Conservation (phyloP, 2,329 filamentous ascomycete species). For the Raffaelea ambrosiae region DNA sequence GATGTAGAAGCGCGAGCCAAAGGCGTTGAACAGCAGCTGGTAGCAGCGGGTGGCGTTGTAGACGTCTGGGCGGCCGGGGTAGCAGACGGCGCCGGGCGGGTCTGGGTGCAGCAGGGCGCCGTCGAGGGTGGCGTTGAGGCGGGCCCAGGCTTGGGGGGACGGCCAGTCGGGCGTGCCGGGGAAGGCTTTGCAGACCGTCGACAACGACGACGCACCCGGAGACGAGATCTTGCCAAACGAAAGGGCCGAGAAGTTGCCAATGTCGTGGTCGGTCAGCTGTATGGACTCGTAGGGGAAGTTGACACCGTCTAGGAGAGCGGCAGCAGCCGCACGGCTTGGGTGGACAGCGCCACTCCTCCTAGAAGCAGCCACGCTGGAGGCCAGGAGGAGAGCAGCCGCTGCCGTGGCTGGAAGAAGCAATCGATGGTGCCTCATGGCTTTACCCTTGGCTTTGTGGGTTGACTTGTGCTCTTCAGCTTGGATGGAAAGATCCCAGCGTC, state of each 20-base stretch:
- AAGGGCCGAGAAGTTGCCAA: slow-evolving; percentile 22
- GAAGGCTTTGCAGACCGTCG: slow-evolving; percentile 18
- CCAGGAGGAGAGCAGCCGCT: too few relatives aligned
- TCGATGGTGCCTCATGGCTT: too few relatives aligned
- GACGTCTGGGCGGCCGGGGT: slow-evolving; percentile 15
- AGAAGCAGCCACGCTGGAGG: too few relatives aligned
- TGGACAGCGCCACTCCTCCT: too few relatives aligned
- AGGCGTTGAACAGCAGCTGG: slow-evolving; percentile 17
- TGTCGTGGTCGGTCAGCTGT: slow-evolving; percentile 20
- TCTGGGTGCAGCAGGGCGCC: slow-evolving; percentile 24
- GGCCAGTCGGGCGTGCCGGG: slow-evolving; percentile 24
- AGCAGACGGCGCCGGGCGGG: slow-evolving; percentile 25
- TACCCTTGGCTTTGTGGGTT: too few relatives aligned
- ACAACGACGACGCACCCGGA: slow-evolving; percentile 3
- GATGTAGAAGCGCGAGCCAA: slow-evolving; percentile 19
- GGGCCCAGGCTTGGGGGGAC: slow-evolving; percentile 17
- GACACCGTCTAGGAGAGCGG: too few relatives aligned
- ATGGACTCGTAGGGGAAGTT: slow-evolving; percentile 10
- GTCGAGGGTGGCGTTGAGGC: slow-evolving; percentile 20
- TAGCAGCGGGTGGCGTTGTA: slow-evolving; percentile 22
- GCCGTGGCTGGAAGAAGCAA: too few relatives aligned
- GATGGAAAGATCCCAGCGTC: too few relatives aligned
- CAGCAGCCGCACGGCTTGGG: too few relatives aligned
- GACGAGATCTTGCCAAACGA: slow-evolving; percentile 18
- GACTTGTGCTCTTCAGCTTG: too few relatives aligned